phyloP scores from a whole-genome alignment of 805 yeast genomes.

The Zygosaccharomyces lentus region DNA sequence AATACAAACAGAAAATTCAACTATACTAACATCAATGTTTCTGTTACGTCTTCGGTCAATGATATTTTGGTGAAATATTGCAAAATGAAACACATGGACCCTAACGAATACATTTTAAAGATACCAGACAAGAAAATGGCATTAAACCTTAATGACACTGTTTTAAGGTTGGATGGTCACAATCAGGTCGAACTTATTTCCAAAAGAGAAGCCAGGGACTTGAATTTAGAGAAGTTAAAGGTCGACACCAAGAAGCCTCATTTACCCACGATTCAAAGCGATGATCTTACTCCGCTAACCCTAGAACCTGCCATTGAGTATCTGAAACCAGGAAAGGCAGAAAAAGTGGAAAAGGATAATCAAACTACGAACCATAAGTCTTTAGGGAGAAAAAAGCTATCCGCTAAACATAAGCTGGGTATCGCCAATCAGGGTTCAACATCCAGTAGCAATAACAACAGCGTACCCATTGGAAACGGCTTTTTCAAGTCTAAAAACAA shows the following conservation, averaged over 20 bases:
- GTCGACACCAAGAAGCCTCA: constrained; percentile 28
- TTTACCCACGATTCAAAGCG: constrained; percentile 35
- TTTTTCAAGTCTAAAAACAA: constrained; percentile 36
- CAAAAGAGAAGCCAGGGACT: constrained; percentile 39
- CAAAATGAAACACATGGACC: constrained; percentile 34
- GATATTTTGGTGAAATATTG: constrained; percentile 38
- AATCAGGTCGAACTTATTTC: constrained; percentile 41
- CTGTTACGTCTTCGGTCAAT: constrained; percentile 35
- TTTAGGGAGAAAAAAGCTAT: constrained; percentile 16
- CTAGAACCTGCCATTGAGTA: constrained; percentile 24
- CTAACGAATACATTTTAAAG: constrained; percentile 37
- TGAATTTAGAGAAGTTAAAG: constrained; percentile 34
- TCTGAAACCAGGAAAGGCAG: constrained; percentile 18
- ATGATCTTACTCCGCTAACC: constrained; percentile 34
- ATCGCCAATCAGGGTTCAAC: constrained; percentile 18
- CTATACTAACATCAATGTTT: constrained; percentile 31
- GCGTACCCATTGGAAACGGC: constrained; percentile 14
- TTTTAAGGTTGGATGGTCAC: constrained; percentile 41
- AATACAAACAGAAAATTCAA: constrained; percentile 28
- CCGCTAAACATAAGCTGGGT: constrained; percentile 23
- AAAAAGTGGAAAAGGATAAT: constrained; percentile 3
- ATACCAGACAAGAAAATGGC: constrained; percentile 30
- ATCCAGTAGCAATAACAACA: constrained; percentile 15
- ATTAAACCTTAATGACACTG: constrained; percentile 38
- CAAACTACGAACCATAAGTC: constrained; percentile 7